phyloP scores from a whole-genome alignment of 1,139 yeast species.

The Kodamaea fungicola region DNA sequence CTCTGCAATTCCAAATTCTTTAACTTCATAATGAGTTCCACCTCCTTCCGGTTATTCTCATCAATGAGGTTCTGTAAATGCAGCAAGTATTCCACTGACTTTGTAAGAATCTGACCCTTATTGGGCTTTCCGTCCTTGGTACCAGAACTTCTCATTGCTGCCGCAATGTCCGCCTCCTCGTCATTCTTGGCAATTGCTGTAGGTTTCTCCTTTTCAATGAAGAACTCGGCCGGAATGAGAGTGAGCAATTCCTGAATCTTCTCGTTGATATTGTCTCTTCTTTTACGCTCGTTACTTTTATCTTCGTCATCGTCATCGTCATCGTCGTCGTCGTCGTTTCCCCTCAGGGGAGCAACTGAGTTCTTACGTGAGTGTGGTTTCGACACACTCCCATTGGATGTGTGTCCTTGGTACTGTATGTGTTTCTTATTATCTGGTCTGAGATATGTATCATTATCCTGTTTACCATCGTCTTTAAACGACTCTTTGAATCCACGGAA shows the following conservation, averaged over 20 bases:
- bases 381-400: slow-evolving; percentile 31
- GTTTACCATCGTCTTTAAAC: slow-evolving; percentile 16
- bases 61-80: slow-evolving; percentile 74
- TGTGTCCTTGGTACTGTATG: slow-evolving; percentile 25
- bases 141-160: slow-evolving; percentile 51
- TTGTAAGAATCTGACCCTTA: slow-evolving; percentile 84
- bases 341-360: slow-evolving; percentile 28
- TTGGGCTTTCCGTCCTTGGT: slow-evolving; percentile 89
- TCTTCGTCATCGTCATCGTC: slow-evolving; percentile 33
- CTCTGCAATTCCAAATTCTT: slow-evolving; percentile 48
- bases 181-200: slow-evolving; percentile 10
- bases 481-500: slow-evolving; percentile 23
- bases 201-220: slow-evolving; percentile 25
- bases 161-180: slow-evolving; percentile 23
- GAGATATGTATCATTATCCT: slow-evolving; percentile 26
- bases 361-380: slow-evolving; percentile 43
- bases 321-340: slow-evolving; percentile 29
- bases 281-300: slow-evolving; percentile 55
- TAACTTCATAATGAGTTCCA: slow-evolving; percentile 63
- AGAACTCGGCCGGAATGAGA: slow-evolving; percentile 63
- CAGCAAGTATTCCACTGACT: slow-evolving; percentile 81
- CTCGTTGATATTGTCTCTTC: slow-evolving; percentile 87
- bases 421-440: slow-evolving; percentile 29
- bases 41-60: slow-evolving; percentile 71
- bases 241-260: slow-evolving; percentile 77